Percentiles rank a stretch among this genome's conserved stretches.
Conservation (phyloP, 1,139 yeast genomes). For the Yamadazyma blattariae region DNA sequence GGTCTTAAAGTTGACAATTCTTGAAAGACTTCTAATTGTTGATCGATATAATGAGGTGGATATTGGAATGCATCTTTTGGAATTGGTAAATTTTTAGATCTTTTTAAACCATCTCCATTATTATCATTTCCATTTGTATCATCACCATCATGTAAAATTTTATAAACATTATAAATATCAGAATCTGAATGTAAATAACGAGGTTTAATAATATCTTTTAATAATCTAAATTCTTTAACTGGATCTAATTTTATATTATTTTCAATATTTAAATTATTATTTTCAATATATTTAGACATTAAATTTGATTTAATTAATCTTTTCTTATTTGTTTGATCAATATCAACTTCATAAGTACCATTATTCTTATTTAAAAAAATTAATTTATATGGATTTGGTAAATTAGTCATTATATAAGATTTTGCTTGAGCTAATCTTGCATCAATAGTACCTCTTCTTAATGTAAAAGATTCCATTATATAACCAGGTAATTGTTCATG, state of each 20-base stretch:
- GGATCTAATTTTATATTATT: slow-evolving; percentile 16
- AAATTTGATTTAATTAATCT: slow-evolving; percentile 24
- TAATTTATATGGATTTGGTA: slow-evolving; percentile 23
- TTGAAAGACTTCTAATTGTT: slow-evolving; percentile 17
- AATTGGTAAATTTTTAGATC: slow-evolving; percentile 9
- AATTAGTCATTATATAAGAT: slow-evolving; percentile 22
- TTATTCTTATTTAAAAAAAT: slow-evolving; percentile 22
- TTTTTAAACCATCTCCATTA: no score
- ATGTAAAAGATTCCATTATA: slow-evolving; percentile 15
- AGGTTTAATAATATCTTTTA: slow-evolving; percentile 12
- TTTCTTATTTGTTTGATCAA: slow-evolving; percentile 16
- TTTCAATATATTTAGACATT: slow-evolving; percentile 20
- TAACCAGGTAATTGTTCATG: slow-evolving; percentile 25
- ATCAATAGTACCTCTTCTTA: slow-evolving; percentile 19
- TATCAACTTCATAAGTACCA: slow-evolving; percentile 26
- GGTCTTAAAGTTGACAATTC: slow-evolving; percentile 7
- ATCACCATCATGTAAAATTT: slow-evolving; percentile 13
- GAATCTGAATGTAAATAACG: slow-evolving; percentile 9
- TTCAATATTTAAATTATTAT: slow-evolving; percentile 7
- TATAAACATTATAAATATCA: slow-evolving; percentile 19
- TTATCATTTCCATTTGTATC: not conserved
- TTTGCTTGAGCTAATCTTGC: slow-evolving; percentile 25
- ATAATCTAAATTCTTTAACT: slow-evolving; percentile 14
- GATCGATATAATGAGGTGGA: slow-evolving; percentile 13
- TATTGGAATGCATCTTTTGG: slow-evolving; percentile 21